Percentiles rank a stretch among this genome's conserved stretches.
These are phyloP conservation scores for Talaromyces sp. DNA, from an alignment of 2,329 filamentous ascomycete species.

Conservation along the genomic window DNA sequence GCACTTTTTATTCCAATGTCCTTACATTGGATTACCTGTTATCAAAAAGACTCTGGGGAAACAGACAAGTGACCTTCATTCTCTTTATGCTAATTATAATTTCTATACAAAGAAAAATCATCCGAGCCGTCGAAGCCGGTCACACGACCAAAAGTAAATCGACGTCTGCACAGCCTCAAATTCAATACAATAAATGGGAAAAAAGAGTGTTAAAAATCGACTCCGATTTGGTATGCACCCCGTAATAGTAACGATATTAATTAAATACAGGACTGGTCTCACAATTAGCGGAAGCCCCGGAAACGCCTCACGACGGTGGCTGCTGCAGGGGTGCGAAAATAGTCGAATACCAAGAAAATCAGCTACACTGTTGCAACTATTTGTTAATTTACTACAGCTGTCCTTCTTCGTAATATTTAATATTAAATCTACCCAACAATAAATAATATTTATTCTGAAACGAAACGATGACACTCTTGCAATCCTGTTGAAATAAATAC, in stretches of 20 bases:
- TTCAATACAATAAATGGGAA: background rate
- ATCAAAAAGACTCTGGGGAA: background rate
- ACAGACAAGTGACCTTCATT: background rate
- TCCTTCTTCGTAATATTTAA: background rate
- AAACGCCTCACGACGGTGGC: background rate
- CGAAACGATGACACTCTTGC: background rate
- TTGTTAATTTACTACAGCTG: background rate
- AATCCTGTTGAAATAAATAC: background rate
- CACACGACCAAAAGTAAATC: background rate
- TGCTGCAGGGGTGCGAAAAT: background rate
- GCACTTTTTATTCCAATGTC: background rate
- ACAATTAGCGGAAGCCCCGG: background rate
- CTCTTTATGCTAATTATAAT: background rate
- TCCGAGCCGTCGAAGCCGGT: background rate
- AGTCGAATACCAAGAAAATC: background rate
- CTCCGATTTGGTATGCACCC: background rate
- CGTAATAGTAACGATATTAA: too few relatives aligned
- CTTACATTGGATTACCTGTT: background rate
- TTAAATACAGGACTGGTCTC: background rate
- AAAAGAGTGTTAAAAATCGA: background rate
- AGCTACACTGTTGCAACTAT: background rate
- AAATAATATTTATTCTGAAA: background rate
- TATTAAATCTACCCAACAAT: background rate
- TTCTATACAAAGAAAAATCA: background rate
- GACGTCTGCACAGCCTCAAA: background rate